Conservation (phyloP, 192 early-diverging fungal genomes). For the Coemansia sp. region DNA sequence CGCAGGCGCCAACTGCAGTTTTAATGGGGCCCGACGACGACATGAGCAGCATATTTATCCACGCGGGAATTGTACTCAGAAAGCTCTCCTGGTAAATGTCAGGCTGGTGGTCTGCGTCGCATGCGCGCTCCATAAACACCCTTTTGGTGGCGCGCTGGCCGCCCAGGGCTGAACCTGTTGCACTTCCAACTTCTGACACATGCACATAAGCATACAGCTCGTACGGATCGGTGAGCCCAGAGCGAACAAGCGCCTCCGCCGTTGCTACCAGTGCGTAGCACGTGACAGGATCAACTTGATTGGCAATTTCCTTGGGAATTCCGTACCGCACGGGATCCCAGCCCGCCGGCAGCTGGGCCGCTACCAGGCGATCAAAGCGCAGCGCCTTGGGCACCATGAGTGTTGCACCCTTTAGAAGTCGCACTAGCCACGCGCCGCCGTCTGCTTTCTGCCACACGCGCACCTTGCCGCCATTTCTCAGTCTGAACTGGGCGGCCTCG, state of each 20-base stretch:
- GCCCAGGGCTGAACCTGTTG: slow-evolving; percentile 84
- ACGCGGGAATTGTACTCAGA: slow-evolving; percentile 93
- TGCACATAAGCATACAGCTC: slow-evolving; percentile 95
- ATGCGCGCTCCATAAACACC: slow-evolving; percentile 75
- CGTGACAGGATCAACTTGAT: slow-evolving; percentile 88
- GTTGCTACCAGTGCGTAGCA: slow-evolving; percentile 88
- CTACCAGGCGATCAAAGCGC: slow-evolving; percentile 82
- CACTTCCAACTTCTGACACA: slow-evolving; percentile 89
- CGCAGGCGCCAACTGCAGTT: slow-evolving; percentile 81
- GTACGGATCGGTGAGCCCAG: slow-evolving; percentile 94
- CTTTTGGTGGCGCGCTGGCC: slow-evolving; percentile 72
- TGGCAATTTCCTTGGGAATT: slow-evolving; percentile 84
- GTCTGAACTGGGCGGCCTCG: slow-evolving; percentile 83
- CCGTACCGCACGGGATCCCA: slow-evolving; percentile 91
- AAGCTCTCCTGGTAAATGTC: slow-evolving; percentile 97
- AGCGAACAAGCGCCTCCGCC: slow-evolving; percentile 84
- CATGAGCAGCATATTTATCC: slow-evolving; percentile 94
- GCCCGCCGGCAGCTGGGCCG: slow-evolving; percentile 91
- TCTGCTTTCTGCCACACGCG: slow-evolving; percentile 42
- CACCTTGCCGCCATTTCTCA: slow-evolving; percentile 76
- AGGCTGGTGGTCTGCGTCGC: slow-evolving; percentile 82
- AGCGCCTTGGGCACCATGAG: slow-evolving; percentile 92
- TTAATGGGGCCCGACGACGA: slow-evolving; percentile 91
- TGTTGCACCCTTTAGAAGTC: slow-evolving; percentile 82
- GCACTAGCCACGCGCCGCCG: slow-evolving; percentile 69